Evolutionary conservation across 805 yeast species (phyloP).

Genomic region (Sugiyamaella valdiviana): DNA sequence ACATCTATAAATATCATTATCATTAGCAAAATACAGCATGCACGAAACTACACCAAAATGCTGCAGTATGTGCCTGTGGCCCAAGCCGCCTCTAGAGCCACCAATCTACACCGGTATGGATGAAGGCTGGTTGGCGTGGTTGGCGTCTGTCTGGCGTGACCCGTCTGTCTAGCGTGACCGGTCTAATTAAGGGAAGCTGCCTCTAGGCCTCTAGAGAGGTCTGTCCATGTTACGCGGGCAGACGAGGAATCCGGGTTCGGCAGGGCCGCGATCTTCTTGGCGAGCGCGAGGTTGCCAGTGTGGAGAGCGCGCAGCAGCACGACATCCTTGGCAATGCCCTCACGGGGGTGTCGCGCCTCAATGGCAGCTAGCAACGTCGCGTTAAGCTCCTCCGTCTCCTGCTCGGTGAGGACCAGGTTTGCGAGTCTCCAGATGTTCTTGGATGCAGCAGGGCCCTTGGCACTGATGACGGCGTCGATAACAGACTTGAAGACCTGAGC

Average conservation of each 20-base stretch:
- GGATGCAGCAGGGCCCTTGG: slow-evolving; percentile 8
- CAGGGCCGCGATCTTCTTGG: slow-evolving; percentile 5
- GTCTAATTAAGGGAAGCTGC: not conserved
- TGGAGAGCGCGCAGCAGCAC: slow-evolving; percentile 17
- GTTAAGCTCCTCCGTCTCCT: slow-evolving; percentile 12
- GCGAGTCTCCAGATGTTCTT: slow-evolving; percentile 20
- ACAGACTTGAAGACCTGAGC: slow-evolving; percentile 3
- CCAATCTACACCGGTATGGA: too few species aligned
- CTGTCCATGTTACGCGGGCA: slow-evolving; percentile 10
- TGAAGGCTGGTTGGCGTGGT: too few species aligned
- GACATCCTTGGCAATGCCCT: slow-evolving; percentile 16
- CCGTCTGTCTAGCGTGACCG: too few species aligned
- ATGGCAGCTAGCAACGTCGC: slow-evolving; percentile 7
- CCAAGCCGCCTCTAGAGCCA: too few species aligned
- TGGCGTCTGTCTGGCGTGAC: too few species aligned
- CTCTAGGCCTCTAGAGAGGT: slow-evolving; percentile 5
- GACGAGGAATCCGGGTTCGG: slow-evolving; percentile 2
- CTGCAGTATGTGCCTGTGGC: too few species aligned
- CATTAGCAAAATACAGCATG: not conserved
- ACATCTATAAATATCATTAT: not conserved
- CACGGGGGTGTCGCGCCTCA: not conserved
- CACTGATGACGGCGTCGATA: slow-evolving; percentile 11
- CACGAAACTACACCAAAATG: not conserved
- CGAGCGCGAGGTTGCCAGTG: slow-evolving; percentile 12
- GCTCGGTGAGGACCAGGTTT: slow-evolving; percentile 13